Conservation (phyloP, 1,284 basidiomycete genomes). For the Heterobasidion irregulare region DNA sequence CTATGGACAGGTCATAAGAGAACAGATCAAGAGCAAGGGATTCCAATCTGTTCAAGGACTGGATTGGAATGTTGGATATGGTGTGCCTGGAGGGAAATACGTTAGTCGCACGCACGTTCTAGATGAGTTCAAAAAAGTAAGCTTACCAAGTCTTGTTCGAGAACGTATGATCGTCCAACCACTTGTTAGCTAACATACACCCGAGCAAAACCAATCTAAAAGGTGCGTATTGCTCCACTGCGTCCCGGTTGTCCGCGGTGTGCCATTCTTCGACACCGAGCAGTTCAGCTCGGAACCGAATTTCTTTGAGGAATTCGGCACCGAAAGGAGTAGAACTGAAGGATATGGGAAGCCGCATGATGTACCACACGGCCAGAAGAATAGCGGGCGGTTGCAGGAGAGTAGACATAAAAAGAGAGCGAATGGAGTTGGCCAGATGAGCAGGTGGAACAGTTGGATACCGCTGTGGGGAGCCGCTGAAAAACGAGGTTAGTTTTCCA, state of each 20-base stretch:
- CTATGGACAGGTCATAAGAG: constrained; percentile 57
- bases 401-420: constrained; percentile 69
- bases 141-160: constrained; percentile 87
- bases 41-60: constrained; percentile 62
- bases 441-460: constrained; percentile 40
- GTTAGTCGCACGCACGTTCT: not conserved
- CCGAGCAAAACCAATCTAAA: constrained; percentile 76
- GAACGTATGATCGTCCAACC: constrained; percentile 89
- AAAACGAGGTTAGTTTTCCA: not conserved
- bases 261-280: constrained; percentile 46
- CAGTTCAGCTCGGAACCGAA: constrained; percentile 53
- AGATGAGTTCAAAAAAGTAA: not conserved
- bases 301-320: constrained; percentile 48
- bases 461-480: constrained; percentile 18
- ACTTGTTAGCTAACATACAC: constrained; percentile 86
- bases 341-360: constrained; percentile 69
- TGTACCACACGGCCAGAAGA: constrained; percentile 77
- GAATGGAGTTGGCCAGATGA: constrained; percentile 55
- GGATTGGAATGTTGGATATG: constrained; percentile 66
- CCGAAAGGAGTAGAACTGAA: constrained; percentile 35
- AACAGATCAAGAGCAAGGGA: constrained; percentile 62
- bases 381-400: constrained; percentile 76
- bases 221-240: constrained; percentile 46
- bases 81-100: constrained; percentile 47
- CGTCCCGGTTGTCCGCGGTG: constrained; percentile 38